phyloP scores from a whole-genome alignment of 768 basidiomycete species.

The Termitomyces sp. region DNA sequence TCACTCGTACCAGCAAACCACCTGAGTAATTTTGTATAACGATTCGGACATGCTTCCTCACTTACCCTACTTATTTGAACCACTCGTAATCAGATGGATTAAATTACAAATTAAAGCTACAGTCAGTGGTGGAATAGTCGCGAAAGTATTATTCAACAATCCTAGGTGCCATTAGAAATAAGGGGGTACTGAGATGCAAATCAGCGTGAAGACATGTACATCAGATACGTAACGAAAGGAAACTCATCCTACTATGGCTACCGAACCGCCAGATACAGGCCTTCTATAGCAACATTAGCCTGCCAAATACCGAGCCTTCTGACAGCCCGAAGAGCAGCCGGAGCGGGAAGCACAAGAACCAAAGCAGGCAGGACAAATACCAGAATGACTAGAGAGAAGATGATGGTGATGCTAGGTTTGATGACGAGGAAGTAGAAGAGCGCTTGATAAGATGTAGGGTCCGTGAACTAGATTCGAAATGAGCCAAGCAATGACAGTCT shows the following conservation, averaged over 20 bases:
- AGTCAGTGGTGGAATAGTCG: not conserved
- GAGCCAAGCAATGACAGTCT: not conserved
- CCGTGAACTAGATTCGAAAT: constrained; percentile 55
- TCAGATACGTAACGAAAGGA: not conserved
- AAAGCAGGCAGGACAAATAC: constrained; percentile 53
- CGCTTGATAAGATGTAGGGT: constrained; percentile 77
- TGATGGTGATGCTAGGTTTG: constrained; percentile 74
- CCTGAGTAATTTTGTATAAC: not conserved
- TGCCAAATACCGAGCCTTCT: constrained; percentile 75
- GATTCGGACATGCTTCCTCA: not conserved
- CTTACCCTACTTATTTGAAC: not conserved
- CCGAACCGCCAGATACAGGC: constrained; percentile 42
- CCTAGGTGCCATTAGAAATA: not conserved
- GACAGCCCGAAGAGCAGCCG: constrained; percentile 58
- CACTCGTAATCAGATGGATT: not conserved
- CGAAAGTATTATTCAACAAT: not conserved
- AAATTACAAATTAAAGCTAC: not conserved
- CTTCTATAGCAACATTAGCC: constrained; percentile 77
- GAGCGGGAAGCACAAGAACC: constrained; percentile 59
- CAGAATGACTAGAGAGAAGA: constrained; percentile 51
- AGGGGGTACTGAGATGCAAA: not conserved
- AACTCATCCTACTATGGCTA: constrained; percentile 12
- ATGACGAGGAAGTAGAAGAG: constrained; percentile 87
- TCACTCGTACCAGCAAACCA: not conserved
- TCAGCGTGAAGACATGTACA: not conserved